Evolutionary conservation across 495 filamentous ascomycete genomes (phyloP).

Genomic region (Apodospora peruviana): DNA sequence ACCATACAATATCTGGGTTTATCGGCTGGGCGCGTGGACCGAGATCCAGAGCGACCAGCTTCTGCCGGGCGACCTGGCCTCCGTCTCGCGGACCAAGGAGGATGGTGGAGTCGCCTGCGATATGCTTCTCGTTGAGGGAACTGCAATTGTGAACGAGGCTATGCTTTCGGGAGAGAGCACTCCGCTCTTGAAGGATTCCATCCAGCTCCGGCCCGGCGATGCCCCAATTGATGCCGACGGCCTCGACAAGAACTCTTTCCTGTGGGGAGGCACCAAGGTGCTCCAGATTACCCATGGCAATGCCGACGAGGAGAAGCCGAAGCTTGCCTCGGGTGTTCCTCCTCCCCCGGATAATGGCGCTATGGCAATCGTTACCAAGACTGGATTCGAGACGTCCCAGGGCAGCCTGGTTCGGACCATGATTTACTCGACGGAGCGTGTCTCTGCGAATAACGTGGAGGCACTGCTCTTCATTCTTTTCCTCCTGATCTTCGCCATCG

Average conservation of each 20-base stretch:
- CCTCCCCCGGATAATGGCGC: constrained; percentile 84
- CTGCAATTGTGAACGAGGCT: constrained; percentile 96
- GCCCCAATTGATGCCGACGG: constrained; percentile 84
- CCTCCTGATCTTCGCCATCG: constrained; percentile 90
- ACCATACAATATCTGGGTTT: constrained; percentile 90
- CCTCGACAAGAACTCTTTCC: constrained; percentile 91
- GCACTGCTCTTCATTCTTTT: constrained; percentile 96
- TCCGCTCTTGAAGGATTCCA: constrained; percentile 90
- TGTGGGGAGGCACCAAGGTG: constrained; percentile 96
- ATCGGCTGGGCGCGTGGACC: constrained; percentile 76
- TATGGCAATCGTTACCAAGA: constrained; percentile 91
- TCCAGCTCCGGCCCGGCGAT: constrained; percentile 83
- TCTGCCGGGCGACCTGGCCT: constrained; percentile 92
- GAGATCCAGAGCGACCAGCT: constrained; percentile 91
- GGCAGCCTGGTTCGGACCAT: constrained; percentile 96
- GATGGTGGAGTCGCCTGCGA: constrained; percentile 96
- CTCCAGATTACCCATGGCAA: constrained; percentile 86
- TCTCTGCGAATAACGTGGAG: constrained; percentile 94
- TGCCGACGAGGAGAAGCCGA: constrained; percentile 62
- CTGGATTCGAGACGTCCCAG: constrained; percentile 97
- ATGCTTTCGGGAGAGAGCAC: constrained; percentile 99
- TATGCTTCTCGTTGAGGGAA: constrained; percentile 90
- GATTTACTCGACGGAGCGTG: constrained; percentile 98
- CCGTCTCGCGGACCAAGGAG: constrained; percentile 91
- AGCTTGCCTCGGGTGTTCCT: constrained; percentile 65